Percentiles rank a stretch among this genome's conserved stretches.
Conservation (phyloP, 768 basidiomycete species). For the Tulasnella sp. region DNA sequence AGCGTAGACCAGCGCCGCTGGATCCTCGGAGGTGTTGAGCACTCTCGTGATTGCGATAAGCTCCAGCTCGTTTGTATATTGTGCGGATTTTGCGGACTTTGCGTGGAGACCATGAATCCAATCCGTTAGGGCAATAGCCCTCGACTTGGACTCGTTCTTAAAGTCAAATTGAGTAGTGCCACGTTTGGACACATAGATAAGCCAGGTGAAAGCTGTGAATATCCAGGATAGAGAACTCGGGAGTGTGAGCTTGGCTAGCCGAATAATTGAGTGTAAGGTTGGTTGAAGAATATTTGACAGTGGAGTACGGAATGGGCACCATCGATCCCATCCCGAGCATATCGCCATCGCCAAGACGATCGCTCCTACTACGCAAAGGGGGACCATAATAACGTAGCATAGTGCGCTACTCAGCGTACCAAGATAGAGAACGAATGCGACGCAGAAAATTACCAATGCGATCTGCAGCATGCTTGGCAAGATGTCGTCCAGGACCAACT, state of each 20-base stretch:
- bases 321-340: background rate
- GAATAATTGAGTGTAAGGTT: no score
- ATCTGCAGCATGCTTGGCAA: background rate
- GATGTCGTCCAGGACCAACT: background rate
- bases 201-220: no score
- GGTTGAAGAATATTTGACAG: background rate
- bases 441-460: background rate
- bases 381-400: background rate
- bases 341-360: background rate
- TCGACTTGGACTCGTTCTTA: no score
- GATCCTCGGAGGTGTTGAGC: background rate
- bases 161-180: no score
- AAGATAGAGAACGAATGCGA: background rate
- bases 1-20: background rate
- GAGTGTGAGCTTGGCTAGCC: no score
- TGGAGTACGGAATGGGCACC: background rate
- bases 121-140: no score
- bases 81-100: background rate
- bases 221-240: no score
- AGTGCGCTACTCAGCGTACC: background rate
- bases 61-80: background rate
- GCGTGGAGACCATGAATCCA: background rate
- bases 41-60: background rate
- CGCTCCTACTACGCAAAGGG: background rate
- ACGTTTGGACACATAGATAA: no score